phyloP scores from a whole-genome alignment of 352 stramenopile genomes.

The Pythium utonaiense region DNA sequence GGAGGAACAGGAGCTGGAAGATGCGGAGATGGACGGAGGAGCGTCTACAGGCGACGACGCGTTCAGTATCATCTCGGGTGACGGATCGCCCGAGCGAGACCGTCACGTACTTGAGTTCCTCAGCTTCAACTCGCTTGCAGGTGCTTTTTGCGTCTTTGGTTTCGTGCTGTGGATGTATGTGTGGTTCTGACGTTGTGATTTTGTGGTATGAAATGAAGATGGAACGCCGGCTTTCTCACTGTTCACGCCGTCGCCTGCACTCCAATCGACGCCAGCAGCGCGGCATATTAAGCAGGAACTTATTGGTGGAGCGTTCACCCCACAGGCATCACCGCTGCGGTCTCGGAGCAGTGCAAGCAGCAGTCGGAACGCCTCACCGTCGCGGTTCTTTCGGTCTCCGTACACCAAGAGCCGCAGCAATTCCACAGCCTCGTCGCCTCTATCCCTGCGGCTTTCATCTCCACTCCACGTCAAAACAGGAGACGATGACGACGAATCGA shows the following conservation, averaged over 20 bases:
- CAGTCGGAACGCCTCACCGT: slow-evolving; percentile 42
- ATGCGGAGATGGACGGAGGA: slow-evolving; percentile 20
- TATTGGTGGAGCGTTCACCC: slow-evolving; percentile 4
- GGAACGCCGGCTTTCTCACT: slow-evolving; percentile 37
- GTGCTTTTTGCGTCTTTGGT: slow-evolving; percentile 11
- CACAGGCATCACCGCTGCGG: slow-evolving; percentile 12
- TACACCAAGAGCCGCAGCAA: slow-evolving; percentile 22
- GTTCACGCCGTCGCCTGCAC: slow-evolving; percentile 47
- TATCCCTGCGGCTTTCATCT: slow-evolving; percentile 1
- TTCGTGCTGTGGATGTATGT: not conserved
- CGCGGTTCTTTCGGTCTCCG: slow-evolving; percentile 73
- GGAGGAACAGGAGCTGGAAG: slow-evolving; percentile 8
- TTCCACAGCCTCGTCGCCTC: slow-evolving; percentile 8
- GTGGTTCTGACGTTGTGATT: not conserved
- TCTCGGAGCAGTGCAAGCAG: not conserved
- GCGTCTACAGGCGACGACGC: slow-evolving; percentile 28
- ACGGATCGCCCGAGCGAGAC: slow-evolving; percentile 25
- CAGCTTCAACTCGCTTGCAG: slow-evolving; percentile 21
- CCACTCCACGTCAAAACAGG: not conserved
- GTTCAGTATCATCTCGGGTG: slow-evolving; percentile 50
- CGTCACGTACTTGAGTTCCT: slow-evolving; percentile 47
- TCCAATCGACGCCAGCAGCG: slow-evolving; percentile 11
- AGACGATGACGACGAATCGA: not conserved
- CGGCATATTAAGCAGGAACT: slow-evolving; percentile 14
- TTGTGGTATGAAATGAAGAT: slow-evolving; percentile 5